Evolutionary conservation across 257 asterid genomes (phyloP), one percentile per base, ranked within the genome.

Genomic region (Jaltomata sinuosa): DNA sequence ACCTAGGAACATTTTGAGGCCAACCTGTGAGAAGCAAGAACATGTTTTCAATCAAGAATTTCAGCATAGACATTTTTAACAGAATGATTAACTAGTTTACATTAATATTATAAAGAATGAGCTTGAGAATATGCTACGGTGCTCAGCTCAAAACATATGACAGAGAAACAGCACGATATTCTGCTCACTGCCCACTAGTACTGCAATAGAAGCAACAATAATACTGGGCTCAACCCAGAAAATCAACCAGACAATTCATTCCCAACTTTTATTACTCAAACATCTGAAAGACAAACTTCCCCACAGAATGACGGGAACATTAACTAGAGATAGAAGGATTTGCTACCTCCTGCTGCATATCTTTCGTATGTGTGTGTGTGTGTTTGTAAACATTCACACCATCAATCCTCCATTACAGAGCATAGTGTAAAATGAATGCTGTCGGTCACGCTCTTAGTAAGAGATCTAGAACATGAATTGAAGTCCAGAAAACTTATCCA

Each of bases 1-100:
- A 61, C 98, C 98, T 52, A 95, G 86, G 92, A 95, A 95, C 98
- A 93, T 95, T 90, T 95, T 95, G 87, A 95, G 92, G 54, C 97
- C 98, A 85, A 95, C 98, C 98, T 95, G 92, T 49, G 27, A 49
- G 62, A 42, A 77, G 45, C 62, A 77, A 45, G 61, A 25, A 21
- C 38, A 22, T 50, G 69, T 67, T 27, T 22, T 3, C 25, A 49
- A 84, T 4, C 81, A 49, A 76, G 1, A 76, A 2, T 2, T 27
- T 77, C 27, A 47, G 54, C 27, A 25, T 8, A 76, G 38, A 62
- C 38, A 12, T 49, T 49, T 27, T 77, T 2, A 11, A 49, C 27
- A 27, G 62, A 27, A 52, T 8, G 81, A 76, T 27, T n/a, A 49
- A 76, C 61, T 27, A 62, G 9, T 22, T 32, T 11, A n/a, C 22